Evolutionary conservation across 306 rosid species (phyloP).

Genomic region (Psophocarpus tetragonolobus): DNA sequence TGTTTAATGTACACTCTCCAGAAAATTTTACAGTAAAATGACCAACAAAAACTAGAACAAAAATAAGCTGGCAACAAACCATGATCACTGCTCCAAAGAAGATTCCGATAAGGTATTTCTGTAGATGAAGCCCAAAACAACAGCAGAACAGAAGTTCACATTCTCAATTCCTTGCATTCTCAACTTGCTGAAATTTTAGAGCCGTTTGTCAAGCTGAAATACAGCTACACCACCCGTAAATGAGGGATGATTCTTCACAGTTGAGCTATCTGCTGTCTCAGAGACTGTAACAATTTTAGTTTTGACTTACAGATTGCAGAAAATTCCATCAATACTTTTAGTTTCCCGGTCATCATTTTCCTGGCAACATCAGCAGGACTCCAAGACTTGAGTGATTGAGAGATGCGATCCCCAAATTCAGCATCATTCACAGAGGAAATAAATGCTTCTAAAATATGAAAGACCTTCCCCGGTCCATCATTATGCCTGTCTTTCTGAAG

Average conservation of each 20-base stretch:
- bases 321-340: slow-evolving; percentile 55
- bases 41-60: slow-evolving; percentile 24
- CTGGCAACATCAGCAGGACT: slow-evolving; percentile 67
- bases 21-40: slow-evolving; percentile 35
- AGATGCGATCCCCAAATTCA: slow-evolving; percentile 63
- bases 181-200: neutral
- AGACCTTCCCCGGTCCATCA: slow-evolving; percentile 77
- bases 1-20: slow-evolving; percentile 29
- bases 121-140: neutral
- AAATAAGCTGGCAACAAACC: slow-evolving; percentile 2
- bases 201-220: slow-evolving; percentile 21
- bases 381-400: slow-evolving; percentile 76
- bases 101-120: slow-evolving; percentile 9
- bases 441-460: slow-evolving; percentile 51
- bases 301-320: slow-evolving; percentile 69
- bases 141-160: slow-evolving; percentile 7
- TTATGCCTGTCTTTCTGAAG: slow-evolving; percentile 48
- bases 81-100: neutral
- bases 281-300: slow-evolving; percentile 49
- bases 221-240: slow-evolving; percentile 15
- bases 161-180: slow-evolving; percentile 13
- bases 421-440: slow-evolving; percentile 44
- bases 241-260: slow-evolving; percentile 40
- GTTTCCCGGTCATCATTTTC: slow-evolving; percentile 73
- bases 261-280: slow-evolving; percentile 74